phyloP scores from a whole-genome alignment of 2,329 filamentous ascomycete species.

The Arthrobotrys musiformis region DNA sequence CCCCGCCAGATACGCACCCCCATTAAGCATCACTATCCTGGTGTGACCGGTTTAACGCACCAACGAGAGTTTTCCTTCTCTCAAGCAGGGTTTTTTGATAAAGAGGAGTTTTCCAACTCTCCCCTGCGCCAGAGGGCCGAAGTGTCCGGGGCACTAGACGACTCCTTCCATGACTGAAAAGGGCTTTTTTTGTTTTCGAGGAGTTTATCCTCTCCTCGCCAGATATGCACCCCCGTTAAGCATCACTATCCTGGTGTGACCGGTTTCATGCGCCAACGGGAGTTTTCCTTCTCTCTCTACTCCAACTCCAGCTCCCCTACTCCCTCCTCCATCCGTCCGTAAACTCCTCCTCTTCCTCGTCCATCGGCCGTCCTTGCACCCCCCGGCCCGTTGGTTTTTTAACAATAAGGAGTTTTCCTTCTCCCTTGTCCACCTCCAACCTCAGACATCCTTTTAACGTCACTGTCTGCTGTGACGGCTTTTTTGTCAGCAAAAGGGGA shows the following conservation, averaged over 20 bases:
- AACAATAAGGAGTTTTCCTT: background rate
- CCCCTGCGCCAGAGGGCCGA: no score
- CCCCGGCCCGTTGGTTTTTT: background rate
- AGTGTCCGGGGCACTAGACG: no score
- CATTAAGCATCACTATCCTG: constrained; percentile 6
- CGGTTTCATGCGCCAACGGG: background rate
- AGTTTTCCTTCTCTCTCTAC: constrained; percentile 2
- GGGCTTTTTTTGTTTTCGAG: constrained; percentile 7
- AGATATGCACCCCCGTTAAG: constrained; percentile 8
- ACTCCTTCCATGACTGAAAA: background rate
- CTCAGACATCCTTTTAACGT: background rate
- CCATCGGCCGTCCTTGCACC: no score
- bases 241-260: constrained; percentile 13
- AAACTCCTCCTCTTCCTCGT: background rate
- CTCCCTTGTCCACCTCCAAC: background rate
- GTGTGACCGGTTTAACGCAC: constrained; percentile 4
- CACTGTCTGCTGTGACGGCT: background rate
- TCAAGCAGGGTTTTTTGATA: background rate
- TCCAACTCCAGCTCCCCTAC: background rate
- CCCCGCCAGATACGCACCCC: constrained; percentile 14
- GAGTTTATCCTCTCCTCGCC: background rate
- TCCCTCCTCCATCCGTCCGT: background rate
- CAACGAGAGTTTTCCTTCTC: constrained; percentile 15
- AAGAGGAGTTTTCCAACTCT: background rate
- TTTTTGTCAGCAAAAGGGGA: background rate